These are phyloP conservation scores for Vanrija sp. DNA, from an alignment of 1,284 basidiomycete species.

Conservation along the genomic window DNA sequence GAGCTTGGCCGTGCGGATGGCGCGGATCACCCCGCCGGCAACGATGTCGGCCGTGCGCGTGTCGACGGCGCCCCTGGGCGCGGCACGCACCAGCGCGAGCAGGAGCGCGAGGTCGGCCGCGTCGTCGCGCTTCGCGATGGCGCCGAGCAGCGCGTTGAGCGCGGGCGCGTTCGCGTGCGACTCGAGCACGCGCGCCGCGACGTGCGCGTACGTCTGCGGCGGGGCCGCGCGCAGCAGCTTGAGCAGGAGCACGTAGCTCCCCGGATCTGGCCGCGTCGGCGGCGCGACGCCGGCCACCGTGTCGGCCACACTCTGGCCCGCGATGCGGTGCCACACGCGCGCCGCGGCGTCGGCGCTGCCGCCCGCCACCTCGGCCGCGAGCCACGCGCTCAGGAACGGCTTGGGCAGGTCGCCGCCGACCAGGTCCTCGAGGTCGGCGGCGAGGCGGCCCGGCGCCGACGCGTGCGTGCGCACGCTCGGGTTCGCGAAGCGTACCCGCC, in stretches of 20 bases:
- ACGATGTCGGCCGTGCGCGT: constrained; percentile 7
- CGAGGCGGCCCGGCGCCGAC: constrained; percentile 4
- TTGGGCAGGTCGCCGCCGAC: constrained; percentile 3
- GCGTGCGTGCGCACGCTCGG: neutral
- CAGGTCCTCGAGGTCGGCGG: constrained; percentile 15
- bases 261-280: neutral
- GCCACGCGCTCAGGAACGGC: constrained; percentile 24
- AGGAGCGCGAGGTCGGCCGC: constrained; percentile 6
- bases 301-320: neutral
- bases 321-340: neutral
- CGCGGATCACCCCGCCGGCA: constrained; percentile 1
- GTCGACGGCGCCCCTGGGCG: neutral
- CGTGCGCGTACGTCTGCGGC: neutral
- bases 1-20: neutral
- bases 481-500: neutral
- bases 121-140: neutral
- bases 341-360: neutral
- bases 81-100: neutral
- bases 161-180: neutral
- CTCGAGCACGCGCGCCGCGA: neutral
- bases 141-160: neutral
- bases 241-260: neutral
- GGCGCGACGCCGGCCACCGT: neutral
- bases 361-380: constrained; percentile 18
- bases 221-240: neutral